These are phyloP conservation scores for Phialemoniopsis sp. DNA, from an alignment of 2,329 filamentous ascomycete genomes.

Conservation along the genomic window DNA sequence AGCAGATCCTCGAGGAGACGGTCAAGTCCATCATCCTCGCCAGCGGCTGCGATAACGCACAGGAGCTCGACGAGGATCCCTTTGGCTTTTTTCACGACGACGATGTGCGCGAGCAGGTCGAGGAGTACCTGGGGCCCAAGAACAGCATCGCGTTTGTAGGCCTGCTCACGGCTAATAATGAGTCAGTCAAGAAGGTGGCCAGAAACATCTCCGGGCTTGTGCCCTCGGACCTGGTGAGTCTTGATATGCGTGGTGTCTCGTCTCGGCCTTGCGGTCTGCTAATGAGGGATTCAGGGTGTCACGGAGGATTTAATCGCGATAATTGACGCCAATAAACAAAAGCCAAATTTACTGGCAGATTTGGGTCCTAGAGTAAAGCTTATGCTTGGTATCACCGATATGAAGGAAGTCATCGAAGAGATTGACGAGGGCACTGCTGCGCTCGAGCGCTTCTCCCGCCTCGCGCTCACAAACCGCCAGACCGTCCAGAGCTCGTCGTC, in stretches of 20 bases:
- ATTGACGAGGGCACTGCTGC: neutral
- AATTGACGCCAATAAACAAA: slow-evolving; percentile 3
- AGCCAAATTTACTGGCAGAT: slow-evolving; percentile 2
- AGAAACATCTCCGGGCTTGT: slow-evolving; percentile 2
- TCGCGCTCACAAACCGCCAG: slow-evolving; percentile 1
- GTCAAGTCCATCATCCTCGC: neutral
- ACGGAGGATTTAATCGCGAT: slow-evolving; percentile 2
- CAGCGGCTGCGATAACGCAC: slow-evolving; percentile 1
- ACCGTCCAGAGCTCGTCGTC: neutral
- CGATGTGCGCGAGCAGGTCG: slow-evolving; percentile 2
- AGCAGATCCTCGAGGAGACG: neutral
- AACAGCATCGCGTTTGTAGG: neutral
- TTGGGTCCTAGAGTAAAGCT: slow-evolving; percentile 1
- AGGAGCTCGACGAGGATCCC: slow-evolving; percentile 1
- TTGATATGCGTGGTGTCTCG: no score
- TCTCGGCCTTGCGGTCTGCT: no score
- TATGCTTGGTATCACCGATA: neutral
- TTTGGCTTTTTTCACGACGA: neutral
- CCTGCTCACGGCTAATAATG: neutral
- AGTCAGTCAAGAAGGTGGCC: neutral
- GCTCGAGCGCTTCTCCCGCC: neutral
- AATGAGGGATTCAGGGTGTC: no score
- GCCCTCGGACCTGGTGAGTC: neutral
- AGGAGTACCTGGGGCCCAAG: slow-evolving; percentile 1
- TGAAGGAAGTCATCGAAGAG: slow-evolving; percentile 4